These are phyloP conservation scores for Russula griseocarnosa DNA, from an alignment of 768 basidiomycete species.

Conservation along the genomic window DNA sequence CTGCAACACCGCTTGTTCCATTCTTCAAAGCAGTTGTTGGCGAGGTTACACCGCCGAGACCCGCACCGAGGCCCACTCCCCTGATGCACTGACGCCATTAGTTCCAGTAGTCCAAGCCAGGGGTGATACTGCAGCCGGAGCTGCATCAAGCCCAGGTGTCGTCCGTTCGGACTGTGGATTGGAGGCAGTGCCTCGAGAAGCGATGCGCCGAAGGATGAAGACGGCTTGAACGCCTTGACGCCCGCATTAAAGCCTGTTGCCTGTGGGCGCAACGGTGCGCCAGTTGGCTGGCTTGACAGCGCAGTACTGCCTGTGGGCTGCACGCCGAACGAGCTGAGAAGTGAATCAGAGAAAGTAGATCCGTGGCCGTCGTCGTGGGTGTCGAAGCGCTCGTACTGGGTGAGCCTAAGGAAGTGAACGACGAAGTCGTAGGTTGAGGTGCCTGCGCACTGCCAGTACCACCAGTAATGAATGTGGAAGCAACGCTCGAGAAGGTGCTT, in stretches of 20 bases:
- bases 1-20: conserved; percentile 5
- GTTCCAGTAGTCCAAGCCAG: neutral
- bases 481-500: conserved; percentile 57
- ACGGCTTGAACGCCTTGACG: conserved; percentile 53
- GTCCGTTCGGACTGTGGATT: conserved; percentile 56
- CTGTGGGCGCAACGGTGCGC: conserved; percentile 37
- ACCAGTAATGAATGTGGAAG: conserved; percentile 64
- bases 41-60: neutral
- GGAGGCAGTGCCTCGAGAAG: conserved; percentile 56
- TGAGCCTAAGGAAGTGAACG: conserved; percentile 25
- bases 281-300: conserved; percentile 32
- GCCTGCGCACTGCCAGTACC: conserved; percentile 30
- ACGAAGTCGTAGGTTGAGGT: conserved; percentile 23
- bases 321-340: conserved; percentile 46
- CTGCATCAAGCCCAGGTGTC: conserved; percentile 38
- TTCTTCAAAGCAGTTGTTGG: conserved; percentile 12
- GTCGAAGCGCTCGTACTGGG: conserved; percentile 8
- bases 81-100: neutral
- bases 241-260: conserved; percentile 46
- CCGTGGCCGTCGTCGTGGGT: conserved; percentile 37
- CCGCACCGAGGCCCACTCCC: conserved; percentile 8
- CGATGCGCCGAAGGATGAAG: conserved; percentile 49
- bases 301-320: conserved; percentile 49
- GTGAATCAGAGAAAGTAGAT: conserved; percentile 46
- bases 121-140: neutral